These are phyloP conservation scores for Paraphoma chrysanthemicola DNA, from an alignment of 2,329 filamentous ascomycete genomes.

Conservation along the genomic window DNA sequence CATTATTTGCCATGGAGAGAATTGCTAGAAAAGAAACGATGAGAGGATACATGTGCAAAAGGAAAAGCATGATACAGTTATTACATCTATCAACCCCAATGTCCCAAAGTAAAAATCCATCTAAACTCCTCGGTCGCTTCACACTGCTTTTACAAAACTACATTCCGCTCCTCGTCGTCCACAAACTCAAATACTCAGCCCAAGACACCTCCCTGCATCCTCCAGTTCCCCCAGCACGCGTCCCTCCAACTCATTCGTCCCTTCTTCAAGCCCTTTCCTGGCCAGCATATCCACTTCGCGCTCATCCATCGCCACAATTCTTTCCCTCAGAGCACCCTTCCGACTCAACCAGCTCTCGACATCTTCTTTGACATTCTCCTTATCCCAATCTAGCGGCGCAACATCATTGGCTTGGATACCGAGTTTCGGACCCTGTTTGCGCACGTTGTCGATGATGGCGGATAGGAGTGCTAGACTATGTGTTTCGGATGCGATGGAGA, in stretches of 20 bases:
- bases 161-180: not conserved
- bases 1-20: not conserved
- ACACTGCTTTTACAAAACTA: too few species aligned
- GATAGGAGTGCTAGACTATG: conserved; percentile 80
- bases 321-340: conserved; percentile 71
- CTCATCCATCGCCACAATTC: conserved; percentile 75
- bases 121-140: too few species aligned
- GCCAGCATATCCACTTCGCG: conserved; percentile 70
- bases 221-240: conserved; percentile 65
- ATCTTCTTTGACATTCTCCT: conserved; percentile 75
- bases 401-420: conserved; percentile 69
- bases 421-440: conserved; percentile 51
- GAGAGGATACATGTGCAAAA: not conserved
- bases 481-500: conserved; percentile 76
- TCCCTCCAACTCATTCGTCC: conserved; percentile 71
- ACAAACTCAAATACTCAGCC: conserved; percentile 17
- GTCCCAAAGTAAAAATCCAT: too few species aligned
- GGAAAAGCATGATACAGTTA: not conserved
- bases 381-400: conserved; percentile 77
- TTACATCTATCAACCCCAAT: not conserved
- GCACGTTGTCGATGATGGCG: conserved; percentile 72
- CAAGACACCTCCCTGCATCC: conserved; percentile 47
- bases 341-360: conserved; percentile 81
- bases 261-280: conserved; percentile 40
- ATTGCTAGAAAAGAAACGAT: not conserved